These are phyloP conservation scores for Lentinula detonsa DNA, from an alignment of 768 basidiomycete species.

Conservation along the genomic window DNA sequence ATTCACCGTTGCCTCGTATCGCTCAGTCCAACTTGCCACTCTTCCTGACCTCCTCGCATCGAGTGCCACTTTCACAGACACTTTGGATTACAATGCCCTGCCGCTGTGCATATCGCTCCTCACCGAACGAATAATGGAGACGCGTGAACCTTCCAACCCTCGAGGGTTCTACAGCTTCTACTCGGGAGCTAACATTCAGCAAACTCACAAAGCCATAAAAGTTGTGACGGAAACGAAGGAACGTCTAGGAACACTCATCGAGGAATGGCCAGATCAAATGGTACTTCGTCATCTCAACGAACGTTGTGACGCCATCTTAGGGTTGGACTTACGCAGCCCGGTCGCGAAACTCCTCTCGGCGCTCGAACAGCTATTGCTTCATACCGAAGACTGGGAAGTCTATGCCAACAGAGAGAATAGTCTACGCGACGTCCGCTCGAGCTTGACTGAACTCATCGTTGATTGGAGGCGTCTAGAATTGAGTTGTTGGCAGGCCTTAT, in stretches of 20 bases:
- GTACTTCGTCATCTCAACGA: conserved; percentile 80
- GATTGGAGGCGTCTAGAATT: conserved; percentile 90
- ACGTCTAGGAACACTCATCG: conserved; percentile 51
- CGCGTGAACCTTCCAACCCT: conserved; percentile 18
- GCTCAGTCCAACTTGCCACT: conserved; percentile 8
- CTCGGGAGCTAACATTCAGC: conserved; percentile 63
- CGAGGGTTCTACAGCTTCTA: conserved; percentile 67
- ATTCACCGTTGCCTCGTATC: not conserved
- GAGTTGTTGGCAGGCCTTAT: conserved; percentile 75
- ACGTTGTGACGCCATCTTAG: conserved; percentile 62
- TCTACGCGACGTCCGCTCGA: conserved; percentile 59
- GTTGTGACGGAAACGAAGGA: conserved; percentile 44
- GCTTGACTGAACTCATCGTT: conserved; percentile 68
- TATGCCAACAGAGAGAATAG: conserved; percentile 92
- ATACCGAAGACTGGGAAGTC: conserved; percentile 94
- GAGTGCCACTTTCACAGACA: conserved; percentile 23
- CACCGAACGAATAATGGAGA: conserved; percentile 27
- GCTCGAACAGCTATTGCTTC: conserved; percentile 78
- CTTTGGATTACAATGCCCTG: conserved; percentile 45
- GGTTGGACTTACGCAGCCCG: conserved; percentile 58
- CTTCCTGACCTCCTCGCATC: conserved; percentile 20
- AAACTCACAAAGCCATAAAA: conserved; percentile 55
- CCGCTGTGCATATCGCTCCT: conserved; percentile 49
- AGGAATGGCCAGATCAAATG: conserved; percentile 97
- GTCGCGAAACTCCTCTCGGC: conserved; percentile 78